Evolutionary conservation across 352 stramenopile species (phyloP), one percentile per base, ranked within the genome.

Genomic region (Phytophthora aleatoria): DNA sequence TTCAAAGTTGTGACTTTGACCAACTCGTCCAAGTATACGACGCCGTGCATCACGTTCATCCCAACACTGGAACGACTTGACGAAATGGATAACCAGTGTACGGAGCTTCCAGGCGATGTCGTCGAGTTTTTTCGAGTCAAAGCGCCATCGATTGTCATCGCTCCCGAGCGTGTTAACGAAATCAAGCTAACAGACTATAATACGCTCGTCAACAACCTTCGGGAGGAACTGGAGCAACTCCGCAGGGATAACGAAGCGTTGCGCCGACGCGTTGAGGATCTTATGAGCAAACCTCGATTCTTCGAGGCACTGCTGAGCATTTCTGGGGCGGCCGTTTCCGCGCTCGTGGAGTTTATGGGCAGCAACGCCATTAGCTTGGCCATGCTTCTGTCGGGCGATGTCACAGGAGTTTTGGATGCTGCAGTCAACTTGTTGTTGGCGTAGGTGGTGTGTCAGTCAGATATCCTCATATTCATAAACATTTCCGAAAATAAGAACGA

Each of bases 1-100:
- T 35, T 45, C 5, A 31, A 58, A 45, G 53, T 71, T 7, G 56
- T 61, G 26, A 39, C 55, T 13, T 1, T 64, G 2, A 24, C 64
- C 24, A 64, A 74, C 24, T 26, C 30, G 15, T 8, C 8, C 5
- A 53, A 50, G 20, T 64, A 71, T 13, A 42, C 52, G 5, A 67
- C 67, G 3, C 44, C 55, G 0, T 27, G 35, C 1, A 61, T 74
- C 47, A 35, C 28, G 4, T 57, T 74, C 10, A 57, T 74, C 27
- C 61, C 67, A 4, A 57, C 50, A 42, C 26, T 57, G 3, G n/a
- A 30, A 6, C 13, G 13, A 1, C 50, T 48, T 4, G 50, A 57
- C 9, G 50, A 57, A 11, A 30, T 26, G 26, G 50, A 48, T 28
- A 57, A 57, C 26, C 28, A 39, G 4, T 26, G 8, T 26, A 26